These are phyloP conservation scores for Hypoxylon sp. DNA, from an alignment of 2,329 filamentous ascomycete species.

Conservation along the genomic window DNA sequence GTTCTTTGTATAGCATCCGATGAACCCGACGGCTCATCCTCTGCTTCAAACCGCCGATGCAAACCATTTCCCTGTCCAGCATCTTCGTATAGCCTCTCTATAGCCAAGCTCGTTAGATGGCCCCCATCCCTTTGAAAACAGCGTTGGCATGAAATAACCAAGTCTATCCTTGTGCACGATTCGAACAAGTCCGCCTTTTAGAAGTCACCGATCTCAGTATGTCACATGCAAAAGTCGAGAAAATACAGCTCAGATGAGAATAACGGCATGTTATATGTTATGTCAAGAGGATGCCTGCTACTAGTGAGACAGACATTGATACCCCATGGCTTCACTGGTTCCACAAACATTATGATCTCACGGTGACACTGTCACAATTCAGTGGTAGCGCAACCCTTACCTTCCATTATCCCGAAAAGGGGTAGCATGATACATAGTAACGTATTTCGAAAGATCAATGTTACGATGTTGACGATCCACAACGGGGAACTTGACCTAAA, in stretches of 20 bases:
- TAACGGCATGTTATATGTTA: background rate
- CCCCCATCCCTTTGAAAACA: too few relatives aligned
- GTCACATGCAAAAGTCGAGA: too few relatives aligned
- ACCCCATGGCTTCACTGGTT: background rate
- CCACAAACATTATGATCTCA: background rate
- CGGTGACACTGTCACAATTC: background rate
- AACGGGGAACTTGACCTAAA: constrained; percentile 40
- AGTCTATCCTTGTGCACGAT: too few relatives aligned
- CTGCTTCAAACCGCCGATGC: too few relatives aligned
- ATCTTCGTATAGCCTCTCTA: background rate
- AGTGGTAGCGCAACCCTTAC: background rate
- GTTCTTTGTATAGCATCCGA: background rate
- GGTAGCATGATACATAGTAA: background rate
- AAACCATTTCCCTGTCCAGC: background rate
- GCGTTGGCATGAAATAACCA: too few relatives aligned
- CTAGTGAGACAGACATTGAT: constrained; percentile 12
- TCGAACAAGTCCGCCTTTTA: too few relatives aligned
- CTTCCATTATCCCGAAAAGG: background rate
- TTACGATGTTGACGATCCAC: constrained; percentile 53
- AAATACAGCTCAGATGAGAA: too few relatives aligned
- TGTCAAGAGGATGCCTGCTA: background rate
- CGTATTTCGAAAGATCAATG: background rate
- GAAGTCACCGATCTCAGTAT: too few relatives aligned
- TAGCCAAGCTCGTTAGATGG: background rate
- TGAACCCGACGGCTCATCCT: background rate